Conservation (phyloP, 192 early-diverging fungal genomes). For the Linnemannia schmuckeri region DNA sequence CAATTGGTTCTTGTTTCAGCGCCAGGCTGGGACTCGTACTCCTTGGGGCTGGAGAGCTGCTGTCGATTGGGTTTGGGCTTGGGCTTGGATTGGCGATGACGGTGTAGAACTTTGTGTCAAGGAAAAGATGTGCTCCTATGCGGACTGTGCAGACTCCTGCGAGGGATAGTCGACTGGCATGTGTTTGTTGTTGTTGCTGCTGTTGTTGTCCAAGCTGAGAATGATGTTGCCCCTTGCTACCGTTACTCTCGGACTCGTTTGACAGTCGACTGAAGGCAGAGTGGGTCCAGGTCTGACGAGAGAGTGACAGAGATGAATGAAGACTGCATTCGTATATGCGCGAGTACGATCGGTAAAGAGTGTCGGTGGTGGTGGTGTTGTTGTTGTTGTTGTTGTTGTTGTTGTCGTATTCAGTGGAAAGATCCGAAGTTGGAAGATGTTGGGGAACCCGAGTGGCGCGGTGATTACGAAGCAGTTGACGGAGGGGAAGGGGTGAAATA, state of each 20-base stretch:
- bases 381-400: not conserved
- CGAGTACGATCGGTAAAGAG: too few species aligned
- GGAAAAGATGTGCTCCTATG: slow-evolving; percentile 67
- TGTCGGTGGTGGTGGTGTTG: too few species aligned
- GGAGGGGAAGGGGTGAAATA: not conserved
- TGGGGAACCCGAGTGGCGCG: not conserved
- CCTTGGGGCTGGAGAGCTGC: not conserved
- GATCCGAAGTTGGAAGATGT: not conserved
- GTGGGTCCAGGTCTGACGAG: slow-evolving; percentile 51
- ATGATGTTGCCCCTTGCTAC: not conserved
- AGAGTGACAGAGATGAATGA: slow-evolving; percentile 23
- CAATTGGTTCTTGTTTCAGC: not conserved
- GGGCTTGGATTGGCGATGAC: not conserved
- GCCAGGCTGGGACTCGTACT: not conserved
- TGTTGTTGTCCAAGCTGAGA: not conserved
- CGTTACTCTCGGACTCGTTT: slow-evolving; percentile 4
- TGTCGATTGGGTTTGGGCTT: not conserved
- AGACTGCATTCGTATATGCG: not conserved
- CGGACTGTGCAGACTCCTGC: slow-evolving; percentile 60
- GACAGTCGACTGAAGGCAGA: slow-evolving; percentile 24
- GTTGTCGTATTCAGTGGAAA: not conserved
- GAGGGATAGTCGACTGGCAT: slow-evolving; percentile 18
- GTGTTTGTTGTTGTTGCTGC: slow-evolving; percentile 7
- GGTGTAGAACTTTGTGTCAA: slow-evolving; percentile 54
- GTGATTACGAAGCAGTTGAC: not conserved